Percentiles rank a stretch among this genome's conserved stretches.
phyloP scores from a whole-genome alignment of 495 filamentous ascomycete species.

The Glutinoglossum americanum region DNA sequence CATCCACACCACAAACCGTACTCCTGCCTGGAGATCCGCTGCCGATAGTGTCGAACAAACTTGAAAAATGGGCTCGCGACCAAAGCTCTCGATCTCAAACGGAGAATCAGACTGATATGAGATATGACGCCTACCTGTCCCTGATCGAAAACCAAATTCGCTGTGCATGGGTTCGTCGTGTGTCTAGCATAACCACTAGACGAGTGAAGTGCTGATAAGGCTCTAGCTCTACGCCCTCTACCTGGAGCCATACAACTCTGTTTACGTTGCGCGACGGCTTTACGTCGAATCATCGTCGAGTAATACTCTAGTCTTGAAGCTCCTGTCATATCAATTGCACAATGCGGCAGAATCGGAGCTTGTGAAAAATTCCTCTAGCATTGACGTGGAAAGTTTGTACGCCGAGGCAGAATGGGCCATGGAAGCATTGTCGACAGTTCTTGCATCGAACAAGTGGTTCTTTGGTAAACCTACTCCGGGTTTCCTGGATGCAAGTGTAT shows the following conservation, averaged over 20 bases:
- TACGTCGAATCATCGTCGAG: conserved; percentile 47
- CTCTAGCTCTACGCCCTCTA: conserved; percentile 59
- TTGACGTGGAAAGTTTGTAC: conserved; percentile 43
- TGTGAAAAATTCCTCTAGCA: conserved; percentile 33
- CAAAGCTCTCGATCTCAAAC: conserved; percentile 23
- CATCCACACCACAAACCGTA: conserved; percentile 19
- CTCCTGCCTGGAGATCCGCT: not conserved
- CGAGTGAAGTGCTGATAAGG: not conserved
- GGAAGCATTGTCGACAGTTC: conserved; percentile 44
- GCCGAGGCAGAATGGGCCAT: conserved; percentile 49
- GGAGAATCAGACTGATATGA: conserved; percentile 31
- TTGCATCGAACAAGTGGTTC: conserved; percentile 45
- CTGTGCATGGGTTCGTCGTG: conserved; percentile 52
- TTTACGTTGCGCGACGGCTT: conserved; percentile 36
- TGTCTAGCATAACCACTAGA: not conserved
- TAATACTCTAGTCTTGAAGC: conserved; percentile 35
- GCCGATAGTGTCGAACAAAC: conserved; percentile 40
- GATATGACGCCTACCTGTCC: conserved; percentile 59
- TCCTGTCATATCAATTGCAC: conserved; percentile 42
- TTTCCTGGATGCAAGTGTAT: conserved; percentile 70
- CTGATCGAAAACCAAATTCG: conserved; percentile 65
- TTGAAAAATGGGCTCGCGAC: conserved; percentile 47
- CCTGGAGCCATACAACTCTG: conserved; percentile 41
- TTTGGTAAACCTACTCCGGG: conserved; percentile 40
- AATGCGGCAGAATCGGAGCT: conserved; percentile 52